phyloP scores from a whole-genome alignment of 1,284 basidiomycete species.

The Apiotrichum laibachii region DNA sequence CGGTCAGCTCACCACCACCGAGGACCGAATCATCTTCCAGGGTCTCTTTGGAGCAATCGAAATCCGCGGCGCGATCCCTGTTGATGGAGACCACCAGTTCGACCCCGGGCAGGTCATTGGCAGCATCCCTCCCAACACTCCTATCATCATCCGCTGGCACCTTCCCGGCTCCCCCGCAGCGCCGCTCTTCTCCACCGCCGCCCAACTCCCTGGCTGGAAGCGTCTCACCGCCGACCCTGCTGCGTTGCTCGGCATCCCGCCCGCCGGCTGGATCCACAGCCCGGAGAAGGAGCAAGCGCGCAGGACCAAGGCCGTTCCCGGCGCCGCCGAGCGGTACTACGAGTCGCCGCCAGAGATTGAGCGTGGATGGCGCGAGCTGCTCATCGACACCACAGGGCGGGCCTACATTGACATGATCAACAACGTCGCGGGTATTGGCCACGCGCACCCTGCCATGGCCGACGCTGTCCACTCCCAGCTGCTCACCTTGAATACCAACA shows the following conservation, averaged over 20 bases:
- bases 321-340: slow-evolving; percentile 16
- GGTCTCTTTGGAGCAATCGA: slow-evolving; percentile 9
- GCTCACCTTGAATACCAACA: slow-evolving; percentile 19
- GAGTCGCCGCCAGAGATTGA: slow-evolving; percentile 11
- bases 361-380: slow-evolving; percentile 15
- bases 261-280: slow-evolving; percentile 2
- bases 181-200: slow-evolving; percentile 3
- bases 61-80: not conserved
- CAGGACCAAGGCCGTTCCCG: not conserved
- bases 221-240: slow-evolving; percentile 11
- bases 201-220: slow-evolving; percentile 1
- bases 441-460: slow-evolving; percentile 14
- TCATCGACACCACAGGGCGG: slow-evolving; percentile 10
- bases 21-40: not conserved
- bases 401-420: slow-evolving; percentile 20
- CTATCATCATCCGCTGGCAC: slow-evolving; percentile 5
- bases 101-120: not conserved
- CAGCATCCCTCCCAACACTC: not conserved
- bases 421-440: slow-evolving; percentile 15
- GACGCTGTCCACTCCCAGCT: slow-evolving; percentile 13
- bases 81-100: not conserved
- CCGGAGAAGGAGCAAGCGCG: not conserved
- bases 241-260: not conserved
- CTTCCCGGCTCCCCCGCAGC: not conserved
- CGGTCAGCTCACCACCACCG: not conserved